phyloP scores from a whole-genome alignment of 106 monocot species.

The Dendrobium catenatum region DNA sequence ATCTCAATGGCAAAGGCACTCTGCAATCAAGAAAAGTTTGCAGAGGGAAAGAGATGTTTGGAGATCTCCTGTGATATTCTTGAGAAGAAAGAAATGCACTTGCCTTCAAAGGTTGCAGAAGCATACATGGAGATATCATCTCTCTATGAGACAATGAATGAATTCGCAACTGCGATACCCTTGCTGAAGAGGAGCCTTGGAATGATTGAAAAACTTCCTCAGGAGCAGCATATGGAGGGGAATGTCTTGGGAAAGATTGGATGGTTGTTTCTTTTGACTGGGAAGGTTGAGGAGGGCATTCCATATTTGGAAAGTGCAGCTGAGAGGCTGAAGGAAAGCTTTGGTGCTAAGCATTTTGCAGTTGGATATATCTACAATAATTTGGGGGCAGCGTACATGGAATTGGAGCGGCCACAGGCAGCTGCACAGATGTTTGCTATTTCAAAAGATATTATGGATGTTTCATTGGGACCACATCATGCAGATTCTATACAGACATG shows the following conservation, averaged over 20 bases:
- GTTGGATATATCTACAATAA: constrained; percentile 96
- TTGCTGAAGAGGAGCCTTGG: constrained; percentile 55
- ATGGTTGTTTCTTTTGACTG: constrained; percentile 75
- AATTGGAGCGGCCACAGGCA: constrained; percentile 72
- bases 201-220: constrained; percentile 63
- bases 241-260: constrained; percentile 77
- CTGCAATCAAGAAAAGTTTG: constrained; percentile 55
- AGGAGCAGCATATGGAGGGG: constrained; percentile 70
- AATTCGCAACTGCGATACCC: constrained; percentile 70
- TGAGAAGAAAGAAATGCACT: constrained; percentile 41
- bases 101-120: constrained; percentile 60
- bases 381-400: constrained; percentile 82
- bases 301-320: constrained; percentile 72
- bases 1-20: constrained; percentile 79
- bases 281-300: constrained; percentile 64
- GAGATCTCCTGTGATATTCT: constrained; percentile 54
- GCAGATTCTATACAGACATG: constrained; percentile 76
- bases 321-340: constrained; percentile 83
- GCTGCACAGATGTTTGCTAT: constrained; percentile 99
- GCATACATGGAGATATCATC: constrained; percentile 58
- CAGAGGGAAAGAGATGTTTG: constrained; percentile 67
- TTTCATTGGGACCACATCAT: constrained; percentile 75
- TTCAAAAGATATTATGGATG: constrained; percentile 92
- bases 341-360: constrained; percentile 86
- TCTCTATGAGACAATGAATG: constrained; percentile 80